phyloP scores from a whole-genome alignment of 1,284 basidiomycete species.

The Austropuccinia psidii region DNA sequence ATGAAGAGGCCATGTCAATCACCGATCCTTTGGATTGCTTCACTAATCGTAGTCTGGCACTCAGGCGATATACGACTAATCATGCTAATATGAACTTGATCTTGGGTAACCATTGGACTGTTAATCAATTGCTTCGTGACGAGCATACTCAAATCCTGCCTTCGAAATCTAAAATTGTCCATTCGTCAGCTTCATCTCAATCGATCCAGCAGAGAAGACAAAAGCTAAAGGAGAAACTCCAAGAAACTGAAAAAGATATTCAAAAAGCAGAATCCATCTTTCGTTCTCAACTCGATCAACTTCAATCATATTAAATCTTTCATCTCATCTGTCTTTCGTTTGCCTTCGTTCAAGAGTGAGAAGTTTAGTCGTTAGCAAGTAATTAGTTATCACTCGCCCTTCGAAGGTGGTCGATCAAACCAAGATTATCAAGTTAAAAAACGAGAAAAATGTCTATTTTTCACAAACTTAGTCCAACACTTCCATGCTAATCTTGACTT shows the following conservation, averaged over 20 bases:
- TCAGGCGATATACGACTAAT: constrained; percentile 20
- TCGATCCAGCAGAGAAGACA: constrained; percentile 6
- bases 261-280: not conserved
- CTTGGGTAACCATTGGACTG: constrained; percentile 28
- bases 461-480: too few relatives aligned
- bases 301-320: not conserved
- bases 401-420: too few relatives aligned
- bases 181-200: not conserved
- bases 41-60: constrained; percentile 11
- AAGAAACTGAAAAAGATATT: constrained; percentile 23
- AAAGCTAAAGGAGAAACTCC: constrained; percentile 7
- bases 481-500: too few relatives aligned
- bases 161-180: not conserved
- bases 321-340: not conserved
- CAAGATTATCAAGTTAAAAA: too few relatives aligned
- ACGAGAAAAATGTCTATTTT: too few relatives aligned
- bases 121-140: constrained; percentile 18
- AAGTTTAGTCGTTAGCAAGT: too few relatives aligned
- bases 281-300: constrained; percentile 15
- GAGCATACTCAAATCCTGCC: constrained; percentile 6
- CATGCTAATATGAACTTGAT: constrained; percentile 32
- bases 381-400: too few relatives aligned
- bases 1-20: constrained; percentile 18
- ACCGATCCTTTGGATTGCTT: constrained; percentile 28
- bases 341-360: not conserved